Evolutionary conservation across 179 eudicot species (phyloP).

Genomic region (Heliamphora pulchella): DNA sequence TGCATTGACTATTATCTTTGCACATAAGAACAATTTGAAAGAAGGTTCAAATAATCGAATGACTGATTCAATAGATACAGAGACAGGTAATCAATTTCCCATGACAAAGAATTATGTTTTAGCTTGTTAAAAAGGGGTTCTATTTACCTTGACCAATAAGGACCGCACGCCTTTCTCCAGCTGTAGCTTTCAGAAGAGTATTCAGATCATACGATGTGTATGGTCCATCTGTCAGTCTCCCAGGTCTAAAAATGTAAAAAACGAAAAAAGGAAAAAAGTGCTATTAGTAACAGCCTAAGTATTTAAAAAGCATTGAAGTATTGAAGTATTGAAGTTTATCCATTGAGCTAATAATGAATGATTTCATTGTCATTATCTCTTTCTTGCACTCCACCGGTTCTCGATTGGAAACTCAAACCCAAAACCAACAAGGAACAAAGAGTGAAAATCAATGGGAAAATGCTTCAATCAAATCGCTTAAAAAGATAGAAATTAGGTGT

Average conservation of each 20-base stretch:
- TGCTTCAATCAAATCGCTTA: not conserved
- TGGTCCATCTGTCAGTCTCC: slow-evolving; percentile 95
- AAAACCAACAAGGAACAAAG: not conserved
- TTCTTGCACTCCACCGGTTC: not conserved
- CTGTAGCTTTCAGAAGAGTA: slow-evolving; percentile 84
- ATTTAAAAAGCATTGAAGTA: not conserved
- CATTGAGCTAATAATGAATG: not conserved
- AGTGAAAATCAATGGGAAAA: not conserved
- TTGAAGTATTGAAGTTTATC: not conserved
- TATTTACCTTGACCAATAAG: slow-evolving; percentile 71
- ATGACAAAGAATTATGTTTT: not conserved
- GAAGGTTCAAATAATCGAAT: not conserved
- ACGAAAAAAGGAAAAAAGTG: not conserved
- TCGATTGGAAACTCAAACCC: slow-evolving; percentile 4
- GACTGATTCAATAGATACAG: not conserved
- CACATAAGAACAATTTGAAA: not conserved
- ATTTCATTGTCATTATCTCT: too few species aligned
- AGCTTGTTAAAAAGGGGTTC: not conserved
- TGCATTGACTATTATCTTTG: not conserved
- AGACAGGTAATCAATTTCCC: too few species aligned
- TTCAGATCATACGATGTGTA: slow-evolving; percentile 97
- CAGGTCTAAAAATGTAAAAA: slow-evolving; percentile 40
- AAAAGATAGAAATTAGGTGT: slow-evolving; percentile 7
- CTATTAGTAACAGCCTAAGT: not conserved
- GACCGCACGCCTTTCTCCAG: slow-evolving; percentile 96